Evolutionary conservation across 202 grass and related monocot species (phyloP), one percentile per base, ranked within the genome.

Genomic region (Zizania palustris): DNA sequence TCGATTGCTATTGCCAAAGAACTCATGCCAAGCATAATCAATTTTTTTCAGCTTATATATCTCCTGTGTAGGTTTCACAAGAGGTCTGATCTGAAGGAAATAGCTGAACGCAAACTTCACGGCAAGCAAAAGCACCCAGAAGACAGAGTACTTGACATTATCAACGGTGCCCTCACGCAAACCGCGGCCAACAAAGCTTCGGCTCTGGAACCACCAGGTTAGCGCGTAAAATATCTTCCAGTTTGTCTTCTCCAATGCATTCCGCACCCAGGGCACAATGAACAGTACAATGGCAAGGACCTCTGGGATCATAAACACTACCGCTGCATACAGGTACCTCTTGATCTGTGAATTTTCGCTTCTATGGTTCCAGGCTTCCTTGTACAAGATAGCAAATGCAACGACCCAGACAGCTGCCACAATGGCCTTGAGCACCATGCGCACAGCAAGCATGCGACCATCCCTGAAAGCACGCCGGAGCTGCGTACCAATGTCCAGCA

Each of bases 141-240:
- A 98, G 45, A 92, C 44, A 14, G 85, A 74, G 40, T 97, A 97
- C 71, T 84, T 95, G 1, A 95, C 65, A 71, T 92, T 98, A 60
- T 95, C 91, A 3, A 92, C 1, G 21, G 88, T 84, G 33, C 96
- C 83, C 79, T 98, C 96, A n/a, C 96, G 85, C 65, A 98, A 78
- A 9, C 96, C 96, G 59, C 96, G 92, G 22, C 96, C 96, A 7
- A 98, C 91, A 19, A 92, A 98, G 54, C 77, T 92, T 71, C 89
- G 89, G 67, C 80, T 95, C 54, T 98, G 91, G 74, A 98, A 98
- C 96, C 96, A 98, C 96, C 96, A 98, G 11, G 96, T 98, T 20
- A 98, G 77, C 5, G 81, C 83, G 43, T 90, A 90, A 60, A 90
- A 79, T 68, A 97, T 88, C 77, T 82, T 92, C 95, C 91, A 97